A percentile compares a stretch with the other conserved stretches of the same genome.
These are phyloP conservation scores for Pholiota microspora DNA, from an alignment of 768 basidiomycete species.

Conservation along the genomic window DNA sequence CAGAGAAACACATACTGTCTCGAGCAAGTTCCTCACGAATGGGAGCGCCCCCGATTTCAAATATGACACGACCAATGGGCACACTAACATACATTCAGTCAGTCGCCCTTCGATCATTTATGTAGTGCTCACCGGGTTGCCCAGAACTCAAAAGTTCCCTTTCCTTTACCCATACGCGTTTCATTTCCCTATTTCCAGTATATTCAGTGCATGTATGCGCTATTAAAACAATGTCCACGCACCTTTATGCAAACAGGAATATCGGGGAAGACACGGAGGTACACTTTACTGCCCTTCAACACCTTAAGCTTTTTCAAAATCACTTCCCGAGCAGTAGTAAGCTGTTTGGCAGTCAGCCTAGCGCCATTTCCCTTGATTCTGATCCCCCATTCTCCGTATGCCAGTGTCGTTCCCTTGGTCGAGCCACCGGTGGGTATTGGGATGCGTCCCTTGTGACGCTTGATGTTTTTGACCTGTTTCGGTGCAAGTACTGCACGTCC, in stretches of 20 bases:
- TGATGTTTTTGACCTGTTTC: conserved; percentile 76
- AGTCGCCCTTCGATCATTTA: background rate
- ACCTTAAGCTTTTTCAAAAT: conserved; percentile 87
- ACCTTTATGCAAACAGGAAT: conserved; percentile 98
- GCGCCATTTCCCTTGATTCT: conserved; percentile 81
- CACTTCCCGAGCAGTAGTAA: conserved; percentile 82
- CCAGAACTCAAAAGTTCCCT: conserved; percentile 98
- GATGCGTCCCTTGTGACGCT: conserved; percentile 87
- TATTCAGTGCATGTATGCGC: background rate
- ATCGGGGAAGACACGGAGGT: conserved; percentile 91
- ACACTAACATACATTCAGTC: conserved; percentile 48
- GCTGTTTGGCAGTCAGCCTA: conserved; percentile 86
- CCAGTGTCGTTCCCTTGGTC: conserved; percentile 88
- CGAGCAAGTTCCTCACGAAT: conserved; percentile 91
- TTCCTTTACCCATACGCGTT: conserved; percentile 99
- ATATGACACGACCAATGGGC: conserved; percentile 84
- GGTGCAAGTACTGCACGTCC: conserved; percentile 76
- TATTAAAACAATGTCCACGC: conserved; percentile 13
- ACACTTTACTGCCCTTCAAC: conserved; percentile 86
- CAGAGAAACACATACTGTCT: conserved; percentile 58
- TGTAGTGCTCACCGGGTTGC: conserved; percentile 70
- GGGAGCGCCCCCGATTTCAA: conserved; percentile 89
- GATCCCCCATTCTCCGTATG: conserved; percentile 91
- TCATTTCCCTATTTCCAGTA: conserved; percentile 75
- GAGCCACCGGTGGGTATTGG: conserved; percentile 89